Evolutionary conservation across 2,329 filamentous ascomycete genomes (phyloP), one percentile per base, ranked within the genome.

Genomic region (Talaromyces piceae): DNA sequence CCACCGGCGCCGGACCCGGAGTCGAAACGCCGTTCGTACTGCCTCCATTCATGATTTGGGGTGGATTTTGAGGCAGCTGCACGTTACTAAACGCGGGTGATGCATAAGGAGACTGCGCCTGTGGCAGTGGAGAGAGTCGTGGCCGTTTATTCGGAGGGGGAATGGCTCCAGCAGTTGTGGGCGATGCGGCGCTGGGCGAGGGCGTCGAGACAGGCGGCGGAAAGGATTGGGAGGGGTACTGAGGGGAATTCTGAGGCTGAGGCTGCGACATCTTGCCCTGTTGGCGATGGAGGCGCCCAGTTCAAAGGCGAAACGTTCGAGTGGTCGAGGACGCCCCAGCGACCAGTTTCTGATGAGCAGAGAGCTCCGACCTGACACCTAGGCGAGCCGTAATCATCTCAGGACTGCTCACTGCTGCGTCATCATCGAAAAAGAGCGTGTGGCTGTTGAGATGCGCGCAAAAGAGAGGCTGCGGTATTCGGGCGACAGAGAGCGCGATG

Each of bases 111-210:
- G 69, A 69, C 43, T 70, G 76, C 47, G 86, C 83, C n/a, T 77
- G 71, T 28, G 83, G 79, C 52, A 83, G 83, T 47, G 85, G 83
- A 23, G 85, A 88, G 45, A 87, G 72, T 51, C 82, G 84, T 65
- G 79, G 84, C 65, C 87, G 80, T 73, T 93, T 91, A 53, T 79
- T 81, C 13, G 87, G 83, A 45, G 86, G 86, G 45, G 84, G 79
- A 69, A 85, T 72, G 45, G 64, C 70, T 68, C 63, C 67, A 61
- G 60, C 63, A 56, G 66, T 68, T 48, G 68, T 71, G 13, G 76
- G 71, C 56, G 79, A 77, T 27, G 77, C 74, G 20, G 77, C 73
- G 46, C 74, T 78, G 41, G 84, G 82, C 22, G 84, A 84, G 22
- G 82, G 77, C 30, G 78, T 77, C 45, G 77, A 77, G 52, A 80